These are phyloP conservation scores for Protomyces arabidopsidicola DNA, from an alignment of 1,139 yeast genomes.

Conservation along the genomic window DNA sequence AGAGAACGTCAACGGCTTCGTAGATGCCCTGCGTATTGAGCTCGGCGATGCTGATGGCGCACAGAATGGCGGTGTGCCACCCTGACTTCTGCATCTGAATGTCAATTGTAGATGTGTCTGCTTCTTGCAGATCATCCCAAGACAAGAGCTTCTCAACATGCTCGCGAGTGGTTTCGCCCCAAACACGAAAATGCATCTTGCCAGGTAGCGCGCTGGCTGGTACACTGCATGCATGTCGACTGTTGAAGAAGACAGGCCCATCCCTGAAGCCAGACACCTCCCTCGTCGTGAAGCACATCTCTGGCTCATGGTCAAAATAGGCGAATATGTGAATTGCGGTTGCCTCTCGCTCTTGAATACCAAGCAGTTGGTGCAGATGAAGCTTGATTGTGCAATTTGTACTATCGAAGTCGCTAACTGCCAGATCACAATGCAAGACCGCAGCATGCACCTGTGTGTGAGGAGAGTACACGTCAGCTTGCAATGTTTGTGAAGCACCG, in stretches of 20 bases:
- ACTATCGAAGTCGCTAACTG: conserved; percentile 16
- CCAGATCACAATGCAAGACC: conserved; percentile 27
- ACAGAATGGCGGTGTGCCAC: conserved; percentile 27
- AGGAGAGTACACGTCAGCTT: conserved; percentile 32
- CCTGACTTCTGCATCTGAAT: not conserved
- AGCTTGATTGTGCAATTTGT: conserved; percentile 21
- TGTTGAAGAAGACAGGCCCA: conserved; percentile 6
- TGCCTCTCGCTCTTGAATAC: conserved; percentile 28
- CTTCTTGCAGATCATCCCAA: conserved; percentile 40
- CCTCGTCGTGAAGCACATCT: conserved; percentile 11
- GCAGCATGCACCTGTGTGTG: conserved; percentile 18
- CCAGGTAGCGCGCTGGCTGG: conserved; percentile 3
- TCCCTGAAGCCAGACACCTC: not conserved
- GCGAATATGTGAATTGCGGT: conserved; percentile 25
- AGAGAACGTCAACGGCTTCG: conserved; percentile 33
- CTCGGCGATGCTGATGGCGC: conserved; percentile 33
- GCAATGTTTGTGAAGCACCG: conserved; percentile 4
- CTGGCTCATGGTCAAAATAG: conserved; percentile 7
- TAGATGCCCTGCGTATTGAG: conserved; percentile 36
- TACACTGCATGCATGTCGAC: conserved; percentile 12
- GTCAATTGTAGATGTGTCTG: conserved; percentile 23
- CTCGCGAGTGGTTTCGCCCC: conserved; percentile 32
- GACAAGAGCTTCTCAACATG: conserved; percentile 36
- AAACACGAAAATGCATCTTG: conserved; percentile 30
- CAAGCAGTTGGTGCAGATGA: conserved; percentile 24